Evolutionary conservation across 352 stramenopile genomes (phyloP), one percentile per base, ranked within the genome.

Genomic region (Phytophthora macrochlamydospora): DNA sequence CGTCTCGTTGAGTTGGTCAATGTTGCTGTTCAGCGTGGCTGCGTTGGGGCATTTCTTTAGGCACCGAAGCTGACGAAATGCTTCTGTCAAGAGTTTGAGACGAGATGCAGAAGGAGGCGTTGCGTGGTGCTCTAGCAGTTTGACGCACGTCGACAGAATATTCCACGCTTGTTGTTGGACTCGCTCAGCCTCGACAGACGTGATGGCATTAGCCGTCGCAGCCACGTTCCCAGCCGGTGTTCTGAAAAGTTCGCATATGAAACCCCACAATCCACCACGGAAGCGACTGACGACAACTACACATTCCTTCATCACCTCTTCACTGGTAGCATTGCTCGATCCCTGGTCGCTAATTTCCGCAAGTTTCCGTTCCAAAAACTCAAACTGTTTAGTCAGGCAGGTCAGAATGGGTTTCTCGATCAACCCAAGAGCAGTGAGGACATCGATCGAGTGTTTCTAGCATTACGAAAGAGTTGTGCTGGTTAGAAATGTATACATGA

Each of bases 171-270:
- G 80, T 24, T 82, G 64, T 42, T 94, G 85, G 6, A 92, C 81
- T 8, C 69, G 58, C 58, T 93, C 83, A 8, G 85, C 85, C 45
- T 95, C 85, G 7, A 77, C 63, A 0, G 87, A 92, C 2, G 78
- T 89, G 35, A 91, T 79, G 3, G 54, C 35, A 37, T 58, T 75
- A 31, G 52, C 71, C 12, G 54, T 77, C 6, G 50, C 58, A 14
- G 54, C 63, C 1, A 59, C 61, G 35, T 66, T 77, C 14, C 57
- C 51, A 7, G 71, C 59, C n/a, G 77, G 54, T 0, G 77, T 72
- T 63, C 87, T 85, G 63, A 94, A 92, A 6, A 90, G 52, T 28
- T 94, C 84, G 56, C 85, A 93, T 37, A 93, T 85, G 11, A 93
- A 83, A 6, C 75, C 68, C 86, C 86, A 93, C 7, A 94, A 58